Evolutionary conservation across 495 filamentous ascomycete species (phyloP), one percentile per base, ranked within the genome.

Genomic region (Aspergillus sparsus): DNA sequence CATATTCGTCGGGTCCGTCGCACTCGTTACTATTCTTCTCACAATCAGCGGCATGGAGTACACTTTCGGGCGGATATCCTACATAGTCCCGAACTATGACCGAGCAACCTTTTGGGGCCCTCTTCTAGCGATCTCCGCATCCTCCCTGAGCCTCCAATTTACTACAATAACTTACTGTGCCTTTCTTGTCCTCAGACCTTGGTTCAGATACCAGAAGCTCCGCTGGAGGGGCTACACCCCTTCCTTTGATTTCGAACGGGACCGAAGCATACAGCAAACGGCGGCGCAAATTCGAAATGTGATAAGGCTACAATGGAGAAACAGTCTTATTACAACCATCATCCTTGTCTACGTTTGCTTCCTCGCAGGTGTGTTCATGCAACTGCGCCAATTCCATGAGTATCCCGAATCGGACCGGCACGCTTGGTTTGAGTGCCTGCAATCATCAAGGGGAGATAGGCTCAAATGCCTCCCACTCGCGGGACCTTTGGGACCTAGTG

Each of bases 291-390:
- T 54, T 16, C 51, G 51, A 32, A 39, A 36, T 2, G 21, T 54
- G 7, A 54, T 54, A 9, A 36, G 15, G 33, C 51, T 54, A 32
- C 51, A 54, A 39, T 54, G 51, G 51, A 54, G 51, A 39, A 54
- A 54, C 51, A 36, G 51, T 16, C 51, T 54, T 6, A 54, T 54
- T 18, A 54, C 51, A 6, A 13, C 15, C 6, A 21, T 32, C 2
- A 18, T 54, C 18, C 34, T 54, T 3, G n/a, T 39, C 33, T 54
- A 54, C 33, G 51, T 54, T 18, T 54, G 51, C 13, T 54, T 54
- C 51, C 34, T 54, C 7, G 51, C 51, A 9, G 33, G 32, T 3
- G 51, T 54, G 34, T 54, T 54, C 51, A 54, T 54, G 51, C 51
- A 39, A 39, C 51, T 54, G 2, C 51, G 51, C 32, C 51, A 54